Base-by-base conservation (phyloP, 345 rosid genomes). In the Pelargonium nanum region DNA sequence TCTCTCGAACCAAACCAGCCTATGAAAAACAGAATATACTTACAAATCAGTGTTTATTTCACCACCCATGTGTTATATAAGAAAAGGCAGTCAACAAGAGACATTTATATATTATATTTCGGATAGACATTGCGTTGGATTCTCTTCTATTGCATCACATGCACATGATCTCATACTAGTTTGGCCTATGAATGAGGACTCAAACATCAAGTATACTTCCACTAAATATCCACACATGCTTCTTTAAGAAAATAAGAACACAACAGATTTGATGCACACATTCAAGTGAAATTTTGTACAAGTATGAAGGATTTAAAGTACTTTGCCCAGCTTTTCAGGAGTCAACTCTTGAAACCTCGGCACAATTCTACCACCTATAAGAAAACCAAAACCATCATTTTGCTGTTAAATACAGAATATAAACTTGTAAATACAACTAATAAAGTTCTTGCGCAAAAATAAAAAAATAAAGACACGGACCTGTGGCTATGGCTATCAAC, bases 261-360 rank as follows among this genome's bases (percentile, higher is more conserved):
- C n/a, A n/a, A n/a, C n/a, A n/a, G n/a, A n/a, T n/a, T n/a, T n/a
- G n/a, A n/a, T n/a, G n/a, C n/a, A n/a, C n/a, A n/a, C n/a, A 40
- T 6, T 40, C 19, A 24, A 10, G 24, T 19, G 65, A 40, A 63
- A 4, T 28, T 25, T 34, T 34, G 60, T 44, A 52, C 48, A 40
- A 40, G 48, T 12, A 40, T 40, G 16, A 40, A 40, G 48, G 48
- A 40, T 8, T 12, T 15, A 70, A 66, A 24, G 7, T 78, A 89
- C 97, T 92, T 70, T 93, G 24, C 99, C 97, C 51, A 93, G 75
- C 80, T 93, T 93, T 65, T 87, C 99, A 40, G 96, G 65, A 17
- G 96, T 93, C 79, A 93, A 75, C 75, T 93, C 99, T 79, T 93
- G 96, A 75, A 93, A 93, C 72, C 99, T 77, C 58, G 97, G 99